These are phyloP conservation scores for Gossypium armourianum DNA, from an alignment of 441 rosid species.

Conservation along the genomic window DNA sequence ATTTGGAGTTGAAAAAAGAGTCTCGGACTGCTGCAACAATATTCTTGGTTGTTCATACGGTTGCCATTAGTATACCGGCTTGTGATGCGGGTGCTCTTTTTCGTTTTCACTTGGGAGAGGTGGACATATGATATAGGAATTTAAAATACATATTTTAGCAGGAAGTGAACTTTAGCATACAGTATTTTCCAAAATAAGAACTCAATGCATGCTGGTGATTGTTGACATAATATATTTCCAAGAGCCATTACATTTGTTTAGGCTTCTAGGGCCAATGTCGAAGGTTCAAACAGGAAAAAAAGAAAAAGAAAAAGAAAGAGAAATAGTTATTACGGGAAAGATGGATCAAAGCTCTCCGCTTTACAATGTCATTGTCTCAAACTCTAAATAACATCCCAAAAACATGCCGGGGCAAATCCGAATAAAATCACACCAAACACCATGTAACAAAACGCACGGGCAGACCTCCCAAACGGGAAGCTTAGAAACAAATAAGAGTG, in stretches of 20 bases:
- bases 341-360: slow-evolving; percentile 6
- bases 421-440: slow-evolving; percentile 29
- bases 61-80: background rate
- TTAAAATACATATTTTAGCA: background rate
- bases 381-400: slow-evolving; percentile 20
- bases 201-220: background rate
- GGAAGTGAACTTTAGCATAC: background rate
- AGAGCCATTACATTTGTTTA: background rate
- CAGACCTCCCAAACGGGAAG: slow-evolving; percentile 4
- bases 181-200: background rate
- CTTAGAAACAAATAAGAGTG: background rate
- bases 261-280: background rate
- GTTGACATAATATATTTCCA: background rate
- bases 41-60: background rate
- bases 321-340: slow-evolving; percentile 16
- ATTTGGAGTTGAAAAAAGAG: background rate
- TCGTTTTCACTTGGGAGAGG: background rate
- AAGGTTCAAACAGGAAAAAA: background rate
- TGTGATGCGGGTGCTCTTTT: background rate
- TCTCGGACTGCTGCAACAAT: background rate
- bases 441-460: slow-evolving; percentile 19
- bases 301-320: background rate
- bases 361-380: slow-evolving; percentile 12
- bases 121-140: background rate
- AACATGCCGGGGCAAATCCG: slow-evolving; percentile 26